Evolutionary conservation across 75 land plant genomes (phyloP), one percentile per base, ranked within the genome.

Genomic region (Adiantum capillusveneris): DNA sequence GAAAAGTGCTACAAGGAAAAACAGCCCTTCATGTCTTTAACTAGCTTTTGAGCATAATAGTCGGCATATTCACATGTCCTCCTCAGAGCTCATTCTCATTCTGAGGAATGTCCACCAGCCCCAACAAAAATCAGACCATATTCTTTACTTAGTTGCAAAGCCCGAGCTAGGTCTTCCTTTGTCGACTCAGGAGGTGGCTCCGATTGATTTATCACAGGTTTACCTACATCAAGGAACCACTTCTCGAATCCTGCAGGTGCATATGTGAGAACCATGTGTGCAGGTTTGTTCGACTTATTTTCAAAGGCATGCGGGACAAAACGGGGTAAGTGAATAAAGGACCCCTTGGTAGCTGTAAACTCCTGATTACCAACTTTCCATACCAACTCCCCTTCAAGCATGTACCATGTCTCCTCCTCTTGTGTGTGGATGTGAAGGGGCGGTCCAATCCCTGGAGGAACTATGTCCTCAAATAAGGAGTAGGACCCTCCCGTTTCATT

Each of bases 321-420:
- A 13, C 77, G 67, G 16, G 77, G 77, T 25, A 75, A 34, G 52
- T 70, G 74, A n/a, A 64, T 53, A 59, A 70, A 75, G 11, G 68
- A 63, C 31, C 77, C 77, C 29, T 50, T 56, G 6, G 58, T 71
- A 9, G 43, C 43, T 9, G 9, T 16, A 25, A 56, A 58, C 16
- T 62, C 53, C 22, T 41, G 31, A 19, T 54, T 67, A 31, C 77
- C 77, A 17, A 75, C 56, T 29, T 42, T 69, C 77, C 77, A 75
- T 1, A 53, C 36, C 25, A 75, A 56, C 56, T 75, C 74, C 18
- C 77, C 77, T 25, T 75, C 77, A 31, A 75, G 68, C 67, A 75
- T 58, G 56, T 75, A 75, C 63, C 75, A 75, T 25, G 58, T 70
- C 57, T 75, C 77, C 29, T 75, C 77, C 53, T 75, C 77, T 16